Evolutionary conservation across 1,284 basidiomycete species (phyloP), one percentile per base, ranked within the genome.

Genomic region (Apiotrichum porosum): DNA sequence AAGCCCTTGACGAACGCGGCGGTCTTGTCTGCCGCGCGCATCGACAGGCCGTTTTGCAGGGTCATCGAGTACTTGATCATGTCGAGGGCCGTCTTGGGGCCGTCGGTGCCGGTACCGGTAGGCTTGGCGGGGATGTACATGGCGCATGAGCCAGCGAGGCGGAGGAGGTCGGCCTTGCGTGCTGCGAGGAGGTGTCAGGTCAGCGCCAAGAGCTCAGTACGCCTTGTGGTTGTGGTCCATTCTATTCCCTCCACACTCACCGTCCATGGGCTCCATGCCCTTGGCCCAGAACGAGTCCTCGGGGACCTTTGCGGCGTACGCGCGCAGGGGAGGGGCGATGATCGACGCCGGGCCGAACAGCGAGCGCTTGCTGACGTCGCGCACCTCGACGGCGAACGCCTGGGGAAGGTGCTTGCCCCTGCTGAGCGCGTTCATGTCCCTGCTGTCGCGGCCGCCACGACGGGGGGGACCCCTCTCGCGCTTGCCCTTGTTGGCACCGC

Each of bases 121-220:
- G 56, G 52, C 4, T 39, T 13, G 12, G 41, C 32, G 9, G 51
- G 53, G 3, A 48, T 18, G 41, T 46, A 46, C 22, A 54, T 22
- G n/a, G 39, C 38, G 53, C 61, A 62, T 34, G 52, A 54, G 31
- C 62, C 62, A 2, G 49, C 47, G 6, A 49, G 42, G 23, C 56
- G 49, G 34, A 61, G 53, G 8, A 56, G 13, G 22, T 56, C 53
- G 31, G 55, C 39, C 48, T 57, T 54, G 32, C 52, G 49, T 0
- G 54, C 62, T 64, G 42, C 8, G 17, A 18, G 5, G 43, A 42
- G 23, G 38, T 3, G n/a, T 21, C 26, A 26, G 30, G 30, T 31
- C 12, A 24, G 22, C 24, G 6, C 30, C 6, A 31, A 15, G n/a
- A 14, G 24, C 18, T 6, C 18, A 4, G 19, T 24, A 14, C 15